Percentiles rank a stretch among this genome's conserved stretches.
Evolutionary conservation across 257 asterid genomes (phyloP).

Genomic region (Jacaranda mimosifolia): DNA sequence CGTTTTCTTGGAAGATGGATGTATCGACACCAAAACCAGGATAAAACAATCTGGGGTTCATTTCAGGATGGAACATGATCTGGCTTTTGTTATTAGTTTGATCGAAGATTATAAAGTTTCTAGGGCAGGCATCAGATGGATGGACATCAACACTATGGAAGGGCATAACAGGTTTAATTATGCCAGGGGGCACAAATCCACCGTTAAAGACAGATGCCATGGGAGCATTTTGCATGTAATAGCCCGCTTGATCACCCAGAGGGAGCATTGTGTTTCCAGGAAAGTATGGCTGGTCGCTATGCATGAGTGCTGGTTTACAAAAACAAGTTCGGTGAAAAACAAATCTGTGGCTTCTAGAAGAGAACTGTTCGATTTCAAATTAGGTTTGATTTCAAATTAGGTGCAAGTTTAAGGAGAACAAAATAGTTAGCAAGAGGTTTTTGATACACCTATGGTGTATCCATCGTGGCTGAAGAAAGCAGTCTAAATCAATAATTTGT

Average conservation of each 20-base stretch:
- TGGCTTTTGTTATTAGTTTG: constrained; percentile 61
- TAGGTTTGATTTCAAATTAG: constrained; percentile 1
- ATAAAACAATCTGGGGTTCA: constrained; percentile 51
- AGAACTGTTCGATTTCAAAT: constrained; percentile 1
- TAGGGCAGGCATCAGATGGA: constrained; percentile 69
- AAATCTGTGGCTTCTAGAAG: constrained; percentile 29
- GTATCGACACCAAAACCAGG: constrained; percentile 46
- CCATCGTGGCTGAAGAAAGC: constrained; percentile 40
- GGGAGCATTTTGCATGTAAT: constrained; percentile 48
- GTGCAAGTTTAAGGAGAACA: constrained; percentile 24
- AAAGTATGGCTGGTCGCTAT: constrained; percentile 49
- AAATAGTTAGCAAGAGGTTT: constrained; percentile 31
- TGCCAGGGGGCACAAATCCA: constrained; percentile 41
- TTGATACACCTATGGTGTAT: constrained; percentile 42
- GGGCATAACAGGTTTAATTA: constrained; percentile 43
- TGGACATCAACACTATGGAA: constrained; percentile 53
- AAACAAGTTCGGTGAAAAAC: constrained; percentile 14
- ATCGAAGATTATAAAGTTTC: constrained; percentile 77
- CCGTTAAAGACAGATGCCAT: constrained; percentile 48
- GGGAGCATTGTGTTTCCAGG: constrained; percentile 50
- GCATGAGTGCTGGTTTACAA: constrained; percentile 54
- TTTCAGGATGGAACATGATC: constrained; percentile 74
- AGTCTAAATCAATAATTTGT: constrained; percentile 11
- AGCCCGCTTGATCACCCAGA: constrained; percentile 52
- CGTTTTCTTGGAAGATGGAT: constrained; percentile 38